Evolutionary conservation across 2,329 filamentous ascomycete species (phyloP).

Genomic region (Claviceps cyperi): DNA sequence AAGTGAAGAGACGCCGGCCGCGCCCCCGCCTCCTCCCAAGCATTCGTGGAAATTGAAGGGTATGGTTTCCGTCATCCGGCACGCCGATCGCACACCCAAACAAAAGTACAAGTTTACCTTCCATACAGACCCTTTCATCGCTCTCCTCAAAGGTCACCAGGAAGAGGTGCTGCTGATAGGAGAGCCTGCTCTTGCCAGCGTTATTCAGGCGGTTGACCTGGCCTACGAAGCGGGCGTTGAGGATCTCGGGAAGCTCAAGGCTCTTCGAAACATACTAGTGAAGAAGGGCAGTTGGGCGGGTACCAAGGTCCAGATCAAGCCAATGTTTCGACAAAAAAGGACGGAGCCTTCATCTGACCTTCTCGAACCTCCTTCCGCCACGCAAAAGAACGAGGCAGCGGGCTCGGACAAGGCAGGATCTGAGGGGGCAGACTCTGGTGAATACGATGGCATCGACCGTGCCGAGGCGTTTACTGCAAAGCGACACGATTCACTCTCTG

Average conservation of each 20-base stretch:
- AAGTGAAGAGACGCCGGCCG: conserved; percentile 31
- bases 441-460: conserved; percentile 8
- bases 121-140: conserved; percentile 90
- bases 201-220: conserved; percentile 72
- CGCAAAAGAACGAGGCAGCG: conserved; percentile 16
- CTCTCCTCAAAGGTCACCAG: conserved; percentile 84
- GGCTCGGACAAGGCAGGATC: conserved; percentile 8
- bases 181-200: conserved; percentile 75
- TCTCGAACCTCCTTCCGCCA: conserved; percentile 19
- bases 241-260: conserved; percentile 71
- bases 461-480: conserved; percentile 27
- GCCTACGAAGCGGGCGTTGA: conserved; percentile 70
- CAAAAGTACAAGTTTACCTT: conserved; percentile 99
- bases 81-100: conserved; percentile 94
- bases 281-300: conserved; percentile 92
- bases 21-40: conserved; percentile 58
- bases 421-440: conserved; percentile 3
- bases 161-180: conserved; percentile 92
- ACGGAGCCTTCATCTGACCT: conserved; percentile 38
- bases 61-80: conserved; percentile 88
- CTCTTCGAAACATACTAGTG: conserved; percentile 71
- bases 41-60: conserved; percentile 98
- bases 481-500: conserved; percentile 73
- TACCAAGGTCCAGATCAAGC: conserved; percentile 98
- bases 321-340: conserved; percentile 89